Percentiles rank a stretch among this genome's conserved stretches.
These are phyloP conservation scores for Aspergillus asperescens DNA, from an alignment of 495 filamentous ascomycete species.

Conservation along the genomic window DNA sequence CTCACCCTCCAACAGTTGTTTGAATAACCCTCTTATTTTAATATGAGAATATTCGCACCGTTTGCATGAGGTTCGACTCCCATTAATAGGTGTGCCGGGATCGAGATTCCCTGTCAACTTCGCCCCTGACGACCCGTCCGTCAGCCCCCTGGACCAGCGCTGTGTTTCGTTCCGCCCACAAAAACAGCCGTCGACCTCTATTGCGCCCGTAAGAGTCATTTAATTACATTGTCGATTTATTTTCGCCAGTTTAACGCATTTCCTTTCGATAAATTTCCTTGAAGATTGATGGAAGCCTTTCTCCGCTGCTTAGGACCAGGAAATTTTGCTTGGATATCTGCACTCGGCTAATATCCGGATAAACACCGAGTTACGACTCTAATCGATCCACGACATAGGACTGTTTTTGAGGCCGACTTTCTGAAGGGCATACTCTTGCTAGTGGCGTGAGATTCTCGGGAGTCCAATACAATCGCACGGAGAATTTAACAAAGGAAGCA, in stretches of 20 bases:
- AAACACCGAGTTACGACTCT: not conserved
- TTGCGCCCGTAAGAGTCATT: not conserved
- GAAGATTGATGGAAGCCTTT: slow-evolving; percentile 1
- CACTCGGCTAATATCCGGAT: slow-evolving; percentile 4
- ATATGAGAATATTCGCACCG: slow-evolving; percentile 7
- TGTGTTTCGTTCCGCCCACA: not conserved
- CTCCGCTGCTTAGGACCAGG: not conserved
- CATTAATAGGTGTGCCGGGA: slow-evolving; percentile 4
- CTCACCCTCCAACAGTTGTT: slow-evolving; percentile 22
- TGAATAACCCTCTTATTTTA: slow-evolving; percentile 24
- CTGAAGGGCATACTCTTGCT: not conserved
- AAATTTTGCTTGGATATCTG: slow-evolving; percentile 1
- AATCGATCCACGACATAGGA: not conserved
- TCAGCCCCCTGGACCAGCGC: not conserved
- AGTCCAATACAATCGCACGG: not conserved
- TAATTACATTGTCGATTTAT: not conserved
- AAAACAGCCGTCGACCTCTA: not conserved
- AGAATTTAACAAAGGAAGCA: not conserved
- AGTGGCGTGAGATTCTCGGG: not conserved
- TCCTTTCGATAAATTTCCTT: not conserved
- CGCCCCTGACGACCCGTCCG: slow-evolving; percentile 16
- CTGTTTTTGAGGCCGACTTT: not conserved
- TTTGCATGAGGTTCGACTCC: slow-evolving; percentile 11
- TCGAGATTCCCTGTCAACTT: not conserved
- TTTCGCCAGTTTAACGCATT: not conserved